Percentiles rank a stretch among this genome's conserved stretches.
Evolutionary conservation across 192 early-diverging fungal genomes (phyloP).

Genomic region (Chytriomyces confervae): DNA sequence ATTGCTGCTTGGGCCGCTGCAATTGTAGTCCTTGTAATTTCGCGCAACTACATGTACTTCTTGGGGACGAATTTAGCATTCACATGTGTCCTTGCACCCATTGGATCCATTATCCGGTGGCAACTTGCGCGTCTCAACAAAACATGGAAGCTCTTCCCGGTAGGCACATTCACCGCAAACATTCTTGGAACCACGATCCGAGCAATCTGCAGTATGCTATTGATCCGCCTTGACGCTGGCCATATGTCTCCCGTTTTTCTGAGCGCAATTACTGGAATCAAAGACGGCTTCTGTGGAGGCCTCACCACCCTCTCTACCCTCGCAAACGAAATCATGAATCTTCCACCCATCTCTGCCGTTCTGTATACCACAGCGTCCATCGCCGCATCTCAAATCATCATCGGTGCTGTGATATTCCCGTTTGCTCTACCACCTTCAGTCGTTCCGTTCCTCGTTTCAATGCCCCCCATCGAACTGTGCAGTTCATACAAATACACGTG

Average conservation of each 20-base stretch:
- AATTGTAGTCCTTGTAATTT: background rate
- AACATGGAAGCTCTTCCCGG: background rate
- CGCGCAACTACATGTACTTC: conserved; percentile 11
- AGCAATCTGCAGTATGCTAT: background rate
- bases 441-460: background rate
- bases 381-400: background rate
- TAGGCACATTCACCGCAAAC: conserved; percentile 23
- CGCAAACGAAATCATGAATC: conserved; percentile 19
- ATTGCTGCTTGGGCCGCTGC: conserved; percentile 4
- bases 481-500: background rate
- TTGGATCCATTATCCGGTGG: conserved; percentile 20
- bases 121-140: background rate
- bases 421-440: background rate
- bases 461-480: conserved; percentile 5
- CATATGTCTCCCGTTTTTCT: background rate
- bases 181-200: conserved; percentile 18
- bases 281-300: conserved; percentile 4
- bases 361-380: background rate
- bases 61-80: background rate
- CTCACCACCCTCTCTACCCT: conserved; percentile 29
- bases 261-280: background rate
- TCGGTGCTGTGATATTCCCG: conserved; percentile 5
- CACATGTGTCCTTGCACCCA: conserved; percentile 5
- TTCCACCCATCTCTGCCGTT: background rate
- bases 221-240: conserved; percentile 6